Base-by-base conservation (phyloP, 1,284 basidiomycete genomes). In the Cryptococcus floricola region DNA sequence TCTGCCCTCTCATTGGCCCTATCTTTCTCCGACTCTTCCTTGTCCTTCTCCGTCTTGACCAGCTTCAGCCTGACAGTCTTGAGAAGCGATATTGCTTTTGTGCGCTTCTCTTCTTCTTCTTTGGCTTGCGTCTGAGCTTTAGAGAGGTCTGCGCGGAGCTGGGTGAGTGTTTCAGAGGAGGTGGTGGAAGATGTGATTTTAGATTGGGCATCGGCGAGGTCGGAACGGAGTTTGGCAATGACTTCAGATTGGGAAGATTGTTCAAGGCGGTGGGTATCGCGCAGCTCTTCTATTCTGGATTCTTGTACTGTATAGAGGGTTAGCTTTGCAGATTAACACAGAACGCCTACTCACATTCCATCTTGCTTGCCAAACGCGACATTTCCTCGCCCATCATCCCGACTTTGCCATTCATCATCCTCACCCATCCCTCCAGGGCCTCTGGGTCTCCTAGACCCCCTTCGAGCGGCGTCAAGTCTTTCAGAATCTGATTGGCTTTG, bases 51-150 rank as follows among this genome's bases (percentile, higher is more conserved):
- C 3, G 89, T 85, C 73, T 92, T 95, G 45, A 94, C 88, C 19
- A 92, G 79, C 74, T 95, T 96, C 75, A 90, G 86, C 50, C 93
- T 80, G n/a, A 96, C 89, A 2, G 91, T 88, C 79, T 95, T 95
- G 60, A 97, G 79, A 34, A 95, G 77, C 50, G 85, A 87, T 59
- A 96, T 87, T 0, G 92, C 91, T 70, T 96, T 97, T n/a, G 85
- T 83, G 13, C 93, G 85, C 75, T 96, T 96, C 75, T 97, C 93
- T 73, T 96, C 93, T 70, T 96, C 93, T 62, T 95, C 92, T 71
- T 89, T 94, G 1, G 85, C 85, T 2, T 80, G 60, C 12, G 78
- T 79, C 62, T 85, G 86, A 2, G 82, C 78, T 56, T 83, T 84
- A 42, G 84, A 81, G 3, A 86, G 71, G 54, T 92, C 88, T 8